Percentiles rank a stretch among this genome's conserved stretches.
Conservation (phyloP, 2,329 filamentous ascomycete species). For the Simplicillium aogashimaense region DNA sequence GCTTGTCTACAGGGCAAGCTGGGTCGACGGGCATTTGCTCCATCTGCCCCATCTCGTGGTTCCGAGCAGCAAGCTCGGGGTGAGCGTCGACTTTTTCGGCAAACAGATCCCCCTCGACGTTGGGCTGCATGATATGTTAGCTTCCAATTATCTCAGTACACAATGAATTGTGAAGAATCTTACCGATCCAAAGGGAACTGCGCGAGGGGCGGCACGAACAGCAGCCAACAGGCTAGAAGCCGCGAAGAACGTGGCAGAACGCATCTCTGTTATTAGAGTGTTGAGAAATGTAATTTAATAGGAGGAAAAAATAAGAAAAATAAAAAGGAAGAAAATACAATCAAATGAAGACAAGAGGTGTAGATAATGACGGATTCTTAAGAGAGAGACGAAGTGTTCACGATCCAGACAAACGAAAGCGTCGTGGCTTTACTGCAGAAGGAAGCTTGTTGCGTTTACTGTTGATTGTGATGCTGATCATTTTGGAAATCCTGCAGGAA, state of each 20-base stretch:
- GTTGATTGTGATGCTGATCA: too few species aligned
- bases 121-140: too few species aligned
- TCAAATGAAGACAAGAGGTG: not conserved
- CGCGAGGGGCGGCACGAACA: slow-evolving; percentile 3
- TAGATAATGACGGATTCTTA: not conserved
- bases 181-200: not conserved
- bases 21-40: not conserved
- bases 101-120: not conserved
- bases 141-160: too few species aligned
- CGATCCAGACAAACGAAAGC: too few species aligned
- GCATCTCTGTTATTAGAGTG: not conserved
- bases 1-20: not conserved
- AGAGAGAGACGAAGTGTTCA: too few species aligned
- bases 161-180: not conserved
- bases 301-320: not conserved
- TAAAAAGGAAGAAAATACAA: not conserved
- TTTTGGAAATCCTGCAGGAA: too few species aligned
- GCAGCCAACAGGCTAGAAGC: slow-evolving; percentile 2
- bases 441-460: too few species aligned
- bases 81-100: not conserved
- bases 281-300: not conserved
- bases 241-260: not conserved
- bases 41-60: not conserved
- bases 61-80: not conserved
- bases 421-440: too few species aligned